Evolutionary conservation across 2,329 filamentous ascomycete genomes (phyloP), one percentile per base, ranked within the genome.

Genomic region (Trichoderma harzianum): DNA sequence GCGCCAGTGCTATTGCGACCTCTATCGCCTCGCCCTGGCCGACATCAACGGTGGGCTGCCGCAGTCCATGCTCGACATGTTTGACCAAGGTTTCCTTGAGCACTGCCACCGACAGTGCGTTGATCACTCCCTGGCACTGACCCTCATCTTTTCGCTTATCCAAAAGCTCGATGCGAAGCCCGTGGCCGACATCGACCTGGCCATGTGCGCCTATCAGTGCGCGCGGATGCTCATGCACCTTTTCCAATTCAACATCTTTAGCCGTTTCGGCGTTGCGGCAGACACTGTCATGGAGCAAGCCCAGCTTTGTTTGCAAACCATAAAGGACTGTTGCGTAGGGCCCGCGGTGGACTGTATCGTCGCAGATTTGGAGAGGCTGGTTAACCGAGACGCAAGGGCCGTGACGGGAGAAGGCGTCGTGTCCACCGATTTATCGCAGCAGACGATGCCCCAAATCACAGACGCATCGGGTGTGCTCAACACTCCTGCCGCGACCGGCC

Each of bases 1-100:
- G 86, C 82, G 86, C 32, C 87, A 89, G 73, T 89, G 87, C 71
- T 84, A 89, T 74, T 86, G 86, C 74, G 87, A 89, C 75, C 80
- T 89, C 3, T 89, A 88, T 73, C 85, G 87, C 1, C 80, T 88
- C 7, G 86, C 84, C 3, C 80, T 89, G 8, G 81, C 82, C 0
- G 86, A 86, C 0, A 81, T 89, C 39, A 84, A 85, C 24, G 87
- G 88, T 47, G 84, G 86, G 0, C 78, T 89, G 0, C 82, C 86
- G 3, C 81, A 81, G 7, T 77, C 81, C 0, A 80, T 81, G 14
- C 78, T 88, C 11, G 82, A 81, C 65, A 82, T 81, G 71, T 79
- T 89, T 3, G 85, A 87, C 61, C 83, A 83, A 11, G 80, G 79
- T 3, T 88, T 88, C 70, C 82, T 87, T 47, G 80, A 82, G 2